Conservation (phyloP, 495 filamentous ascomycete species). For the Aeminium ludgeri region DNA sequence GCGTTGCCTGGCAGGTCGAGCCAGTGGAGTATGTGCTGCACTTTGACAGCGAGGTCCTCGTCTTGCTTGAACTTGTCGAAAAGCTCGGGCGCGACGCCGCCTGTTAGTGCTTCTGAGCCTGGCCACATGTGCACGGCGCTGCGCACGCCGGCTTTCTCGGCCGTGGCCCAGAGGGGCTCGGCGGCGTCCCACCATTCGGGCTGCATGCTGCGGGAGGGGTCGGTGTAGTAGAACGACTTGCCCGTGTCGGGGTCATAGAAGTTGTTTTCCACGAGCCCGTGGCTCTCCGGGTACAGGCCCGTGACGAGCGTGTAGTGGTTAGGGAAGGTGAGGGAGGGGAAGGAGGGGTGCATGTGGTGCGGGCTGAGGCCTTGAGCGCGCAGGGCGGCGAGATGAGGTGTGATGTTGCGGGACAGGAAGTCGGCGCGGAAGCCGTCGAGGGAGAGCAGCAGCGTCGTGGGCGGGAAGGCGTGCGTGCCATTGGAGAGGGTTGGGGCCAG, state of each 20-base stretch:
- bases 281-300: conserved; percentile 78
- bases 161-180: conserved; percentile 85
- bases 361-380: conserved; percentile 74
- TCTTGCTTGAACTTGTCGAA: conserved; percentile 70
- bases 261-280: conserved; percentile 84
- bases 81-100: conserved; percentile 48
- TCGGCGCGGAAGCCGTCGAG: conserved; percentile 96
- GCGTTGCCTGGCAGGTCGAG: conserved; percentile 64
- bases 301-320: conserved; percentile 95
- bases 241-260: conserved; percentile 71
- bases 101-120: conserved; percentile 70
- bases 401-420: conserved; percentile 68
- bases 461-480: conserved; percentile 70
- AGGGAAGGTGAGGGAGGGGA: conserved; percentile 93
- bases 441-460: conserved; percentile 86
- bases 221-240: conserved; percentile 76
- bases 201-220: conserved; percentile 52
- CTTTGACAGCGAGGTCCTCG: conserved; percentile 57
- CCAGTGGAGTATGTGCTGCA: conserved; percentile 55
- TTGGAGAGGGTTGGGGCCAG: conserved; percentile 35
- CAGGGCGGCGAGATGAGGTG: conserved; percentile 65
- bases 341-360: conserved; percentile 77
- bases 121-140: conserved; percentile 98
- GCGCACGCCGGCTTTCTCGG: conserved; percentile 57
- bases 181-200: conserved; percentile 80